Evolutionary conservation across 441 rosid species (phyloP), one percentile per base, ranked within the genome.

Genomic region (Gossypium lobatum): DNA sequence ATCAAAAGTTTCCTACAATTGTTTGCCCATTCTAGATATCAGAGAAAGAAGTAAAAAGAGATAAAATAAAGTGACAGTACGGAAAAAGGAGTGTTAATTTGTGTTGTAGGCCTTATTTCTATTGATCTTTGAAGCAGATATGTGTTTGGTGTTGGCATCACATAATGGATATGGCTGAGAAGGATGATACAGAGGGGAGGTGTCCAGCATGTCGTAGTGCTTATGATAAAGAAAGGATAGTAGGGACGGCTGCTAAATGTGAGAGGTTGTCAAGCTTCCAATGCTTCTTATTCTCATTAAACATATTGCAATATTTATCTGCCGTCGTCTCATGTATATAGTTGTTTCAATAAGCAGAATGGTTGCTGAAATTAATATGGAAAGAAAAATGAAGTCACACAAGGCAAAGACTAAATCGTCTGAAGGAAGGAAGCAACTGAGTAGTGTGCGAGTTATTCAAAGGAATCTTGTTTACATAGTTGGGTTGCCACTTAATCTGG

Each of bases 141-240:
- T 89, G 93, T 83, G 89, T 89, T 64, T 89, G 93, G 93, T 89
- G 93, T 65, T 89, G 93, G 93, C 85, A 89, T 80, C 87, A 89
- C 70, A 65, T 89, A 20, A 86, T 87, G 85, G 89, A 89, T 62
- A 85, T 89, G 93, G 91, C 93, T 54, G 91, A 87, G 82, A 89
- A 83, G 82, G 91, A 83, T 78, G 82, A 74, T 13, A 73, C 83
- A 26, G 91, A 83, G 81, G 93, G 93, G 25, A 84, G 89, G 53
- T 89, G 93, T 70, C 93, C 93, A 2, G 93, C 93, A 25, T 89
- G 93, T 59, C 91, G 93, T 37, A 73, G 79, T 37, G 78, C 85
- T 20, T 89, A 89, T 83, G 91, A 89, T 85, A 89, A 81, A 72
- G 89, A 84, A 57, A 87, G 81, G 85, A 86, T 89, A 74, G 93